Evolutionary conservation across 257 asterid genomes (phyloP).

Genomic region (Solanum medicagineum): DNA sequence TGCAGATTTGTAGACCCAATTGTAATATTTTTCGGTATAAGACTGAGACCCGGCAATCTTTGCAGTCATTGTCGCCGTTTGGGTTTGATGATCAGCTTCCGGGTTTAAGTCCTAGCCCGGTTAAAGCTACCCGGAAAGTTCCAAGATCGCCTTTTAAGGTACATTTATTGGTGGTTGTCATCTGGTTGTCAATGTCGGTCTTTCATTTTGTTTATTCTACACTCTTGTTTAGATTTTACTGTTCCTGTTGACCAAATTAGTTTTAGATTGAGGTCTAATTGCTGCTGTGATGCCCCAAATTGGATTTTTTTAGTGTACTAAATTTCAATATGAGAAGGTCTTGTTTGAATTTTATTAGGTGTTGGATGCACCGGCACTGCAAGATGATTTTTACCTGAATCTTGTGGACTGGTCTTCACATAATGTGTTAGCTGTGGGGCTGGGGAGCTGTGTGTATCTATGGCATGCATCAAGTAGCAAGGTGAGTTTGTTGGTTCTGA

Average conservation of each 20-base stretch:
- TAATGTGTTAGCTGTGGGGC: slow-evolving; percentile 85
- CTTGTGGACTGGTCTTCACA: slow-evolving; percentile 95
- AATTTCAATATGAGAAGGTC: neutral
- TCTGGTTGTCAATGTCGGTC: neutral
- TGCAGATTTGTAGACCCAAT: slow-evolving; percentile 42
- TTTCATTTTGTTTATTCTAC: neutral
- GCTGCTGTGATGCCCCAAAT: neutral
- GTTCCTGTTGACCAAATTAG: neutral
- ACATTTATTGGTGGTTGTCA: neutral
- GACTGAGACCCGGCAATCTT: slow-evolving; percentile 55
- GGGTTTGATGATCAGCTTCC: slow-evolving; percentile 72
- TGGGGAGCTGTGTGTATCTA: slow-evolving; percentile 81
- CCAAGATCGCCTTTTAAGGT: slow-evolving; percentile 89
- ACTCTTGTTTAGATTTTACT: neutral
- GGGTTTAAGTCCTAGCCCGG: slow-evolving; percentile 68
- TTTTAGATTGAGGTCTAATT: neutral
- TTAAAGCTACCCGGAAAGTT: slow-evolving; percentile 71
- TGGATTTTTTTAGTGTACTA: neutral
- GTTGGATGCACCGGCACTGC: slow-evolving; percentile 91
- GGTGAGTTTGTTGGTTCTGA: slow-evolving; percentile 27
- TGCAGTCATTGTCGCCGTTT: slow-evolving; percentile 63
- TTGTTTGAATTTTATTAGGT: slow-evolving; percentile 28
- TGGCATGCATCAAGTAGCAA: slow-evolving; percentile 97
- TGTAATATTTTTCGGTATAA: slow-evolving; percentile 71
- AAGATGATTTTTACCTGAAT: slow-evolving; percentile 90